A percentile compares a stretch with the other conserved stretches of the same genome.
Conservation (phyloP, 2,329 filamentous ascomycete genomes). For the Didymosphaeria variabile region DNA sequence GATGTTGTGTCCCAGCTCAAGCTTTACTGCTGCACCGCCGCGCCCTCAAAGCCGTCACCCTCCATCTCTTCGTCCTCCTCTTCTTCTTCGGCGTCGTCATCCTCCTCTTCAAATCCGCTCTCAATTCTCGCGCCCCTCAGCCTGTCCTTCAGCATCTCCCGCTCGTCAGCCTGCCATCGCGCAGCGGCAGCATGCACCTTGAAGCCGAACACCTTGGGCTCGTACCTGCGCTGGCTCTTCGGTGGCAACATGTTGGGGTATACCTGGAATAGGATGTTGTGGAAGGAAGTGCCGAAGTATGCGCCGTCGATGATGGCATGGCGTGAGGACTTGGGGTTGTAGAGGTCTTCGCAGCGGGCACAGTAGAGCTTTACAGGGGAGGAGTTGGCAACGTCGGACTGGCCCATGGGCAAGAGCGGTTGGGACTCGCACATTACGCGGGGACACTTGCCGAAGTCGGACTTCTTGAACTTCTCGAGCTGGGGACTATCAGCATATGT, state of each 20-base stretch:
- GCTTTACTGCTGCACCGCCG: constrained; percentile 30
- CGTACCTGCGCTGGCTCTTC: constrained; percentile 86
- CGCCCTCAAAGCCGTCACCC: constrained; percentile 38
- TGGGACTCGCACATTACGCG: constrained; percentile 95
- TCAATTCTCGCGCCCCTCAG: constrained; percentile 76
- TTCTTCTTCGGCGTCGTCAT: constrained; percentile 69
- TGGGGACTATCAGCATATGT: constrained; percentile 51
- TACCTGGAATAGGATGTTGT: constrained; percentile 99
- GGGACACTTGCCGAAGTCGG: constrained; percentile 97
- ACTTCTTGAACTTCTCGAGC: constrained; percentile 99
- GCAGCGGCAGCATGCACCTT: constrained; percentile 91
- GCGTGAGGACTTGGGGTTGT: constrained; percentile 97
- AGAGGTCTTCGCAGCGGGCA: constrained; percentile 95
- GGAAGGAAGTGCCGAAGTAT: constrained; percentile 97
- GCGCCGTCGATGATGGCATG: constrained; percentile 96
- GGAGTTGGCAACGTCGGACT: constrained; percentile 85
- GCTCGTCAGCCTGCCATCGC: constrained; percentile 86
- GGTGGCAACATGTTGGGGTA: constrained; percentile 88
- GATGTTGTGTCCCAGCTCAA: neutral
- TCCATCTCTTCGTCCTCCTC: constrained; percentile 60
- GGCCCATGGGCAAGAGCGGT: constrained; percentile 92
- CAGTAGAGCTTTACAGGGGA: constrained; percentile 98
- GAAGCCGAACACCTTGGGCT: constrained; percentile 93
- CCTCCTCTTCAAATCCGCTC: constrained; percentile 76
- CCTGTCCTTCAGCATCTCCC: constrained; percentile 82